Evolutionary conservation across 805 yeast genomes (phyloP).

Genomic region (Candida rishiriensis): DNA sequence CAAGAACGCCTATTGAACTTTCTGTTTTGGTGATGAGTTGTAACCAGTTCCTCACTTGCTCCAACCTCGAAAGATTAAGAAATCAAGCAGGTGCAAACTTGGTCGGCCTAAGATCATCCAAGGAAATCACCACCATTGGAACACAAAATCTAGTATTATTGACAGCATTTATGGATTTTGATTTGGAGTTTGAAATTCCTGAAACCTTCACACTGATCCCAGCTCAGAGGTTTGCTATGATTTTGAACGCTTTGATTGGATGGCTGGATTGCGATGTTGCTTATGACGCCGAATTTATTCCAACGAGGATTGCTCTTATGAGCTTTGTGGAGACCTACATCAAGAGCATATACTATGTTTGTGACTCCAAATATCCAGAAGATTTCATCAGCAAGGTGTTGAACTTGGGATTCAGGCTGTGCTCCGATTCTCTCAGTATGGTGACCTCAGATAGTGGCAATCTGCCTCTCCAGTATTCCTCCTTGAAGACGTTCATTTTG

Average conservation of each 20-base stretch:
- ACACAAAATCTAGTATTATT: slow-evolving; percentile 45
- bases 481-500: slow-evolving; percentile 39
- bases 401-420: slow-evolving; percentile 34
- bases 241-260: slow-evolving; percentile 44
- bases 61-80: slow-evolving; percentile 47
- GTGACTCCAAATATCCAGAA: slow-evolving; percentile 26
- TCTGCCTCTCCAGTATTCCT: slow-evolving; percentile 41
- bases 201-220: slow-evolving; percentile 43
- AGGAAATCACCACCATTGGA: slow-evolving; percentile 40
- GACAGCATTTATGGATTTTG: slow-evolving; percentile 36
- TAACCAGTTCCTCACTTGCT: slow-evolving; percentile 32
- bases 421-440: slow-evolving; percentile 42
- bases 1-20: slow-evolving; percentile 30
- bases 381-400: slow-evolving; percentile 28
- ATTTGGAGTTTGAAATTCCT: slow-evolving; percentile 23
- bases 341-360: slow-evolving; percentile 27
- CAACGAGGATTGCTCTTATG: slow-evolving; percentile 47
- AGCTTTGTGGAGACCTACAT: slow-evolving; percentile 33
- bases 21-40: slow-evolving; percentile 33
- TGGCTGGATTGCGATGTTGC: slow-evolving; percentile 65
- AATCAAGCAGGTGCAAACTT: slow-evolving; percentile 63
- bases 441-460: slow-evolving; percentile 20
- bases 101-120: slow-evolving; percentile 43
- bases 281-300: slow-evolving; percentile 50
- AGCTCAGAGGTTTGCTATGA: slow-evolving; percentile 60